Conservation (phyloP, 1,284 basidiomycete species). For the Leucoagaricus sp. region DNA sequence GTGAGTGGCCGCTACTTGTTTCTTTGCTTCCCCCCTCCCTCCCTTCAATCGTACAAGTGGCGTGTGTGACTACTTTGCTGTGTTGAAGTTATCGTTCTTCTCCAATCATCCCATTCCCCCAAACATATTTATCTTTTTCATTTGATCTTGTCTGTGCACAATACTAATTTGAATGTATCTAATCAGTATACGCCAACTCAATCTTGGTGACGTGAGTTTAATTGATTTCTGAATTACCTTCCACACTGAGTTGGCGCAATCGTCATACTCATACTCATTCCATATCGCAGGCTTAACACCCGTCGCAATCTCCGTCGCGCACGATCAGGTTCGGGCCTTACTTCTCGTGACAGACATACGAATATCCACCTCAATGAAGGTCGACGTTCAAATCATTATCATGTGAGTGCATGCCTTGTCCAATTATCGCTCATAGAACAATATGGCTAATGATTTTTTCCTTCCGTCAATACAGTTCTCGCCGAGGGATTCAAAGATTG, state of each 20-base stretch:
- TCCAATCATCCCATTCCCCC: background rate
- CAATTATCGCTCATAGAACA: background rate
- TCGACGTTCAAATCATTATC: slow-evolving; percentile 3
- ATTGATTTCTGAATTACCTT: background rate
- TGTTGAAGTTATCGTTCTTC: background rate
- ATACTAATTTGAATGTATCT: background rate
- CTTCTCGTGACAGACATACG: background rate
- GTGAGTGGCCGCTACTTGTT: slow-evolving; percentile 10
- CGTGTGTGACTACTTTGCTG: background rate
- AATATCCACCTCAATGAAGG: background rate
- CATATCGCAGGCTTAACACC: slow-evolving; percentile 11
- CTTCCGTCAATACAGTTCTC: background rate
- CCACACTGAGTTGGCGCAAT: no score
- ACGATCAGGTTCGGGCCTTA: background rate
- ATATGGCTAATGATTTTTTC: background rate
- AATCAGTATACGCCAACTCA: slow-evolving; percentile 25
- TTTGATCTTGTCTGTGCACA: background rate
- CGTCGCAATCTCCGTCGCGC: slow-evolving; percentile 8
- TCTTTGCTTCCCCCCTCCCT: no score
- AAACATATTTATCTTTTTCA: background rate
- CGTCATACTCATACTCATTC: background rate
- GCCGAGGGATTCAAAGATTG: slow-evolving; percentile 2
- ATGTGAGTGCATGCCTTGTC: background rate
- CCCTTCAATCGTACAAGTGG: no score
- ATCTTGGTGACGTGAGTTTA: slow-evolving; percentile 24